Base-by-base conservation (phyloP, 2,329 filamentous ascomycete species). In the Thielaviopsis punctulata region DNA sequence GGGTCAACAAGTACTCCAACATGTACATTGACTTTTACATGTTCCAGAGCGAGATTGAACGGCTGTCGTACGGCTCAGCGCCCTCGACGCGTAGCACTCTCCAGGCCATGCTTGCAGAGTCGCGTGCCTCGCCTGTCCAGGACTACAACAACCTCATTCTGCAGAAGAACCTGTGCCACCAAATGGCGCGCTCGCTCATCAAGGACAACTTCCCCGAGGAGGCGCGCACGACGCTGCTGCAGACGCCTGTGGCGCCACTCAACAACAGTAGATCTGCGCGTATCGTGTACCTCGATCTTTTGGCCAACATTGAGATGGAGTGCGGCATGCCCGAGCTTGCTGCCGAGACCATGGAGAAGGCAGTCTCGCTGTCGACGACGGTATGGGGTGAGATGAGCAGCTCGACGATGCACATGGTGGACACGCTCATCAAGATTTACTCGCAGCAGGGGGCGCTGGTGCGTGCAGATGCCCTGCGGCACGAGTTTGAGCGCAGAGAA, bases 41-140 rank as follows among this genome's bases (percentile, higher is more conserved):
- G 53, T 55, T 52, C 45, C 53, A 55, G 46, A 49, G 45, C 13
- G 53, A 55, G 36, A 55, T 55, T 25, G 53, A 55, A 27, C 49
- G 53, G n/a, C 12, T 55, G 15, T 55, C 49, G 25, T 49, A 27
- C 43, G 53, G 53, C 1, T 49, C 45, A 18, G 52, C 53, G 13
- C 53, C 49, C 24, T 27, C 39, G 10, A 55, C 53, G n/a, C 49
- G 50, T 10, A 25, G 45, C 22, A 55, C 49, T 24, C 47, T 55
- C n/a, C 45, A 27, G 9, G 24, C 41, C 6, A 52, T 55, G 21
- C 49, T 55, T 12, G 24, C 52, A 13, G 53, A 55, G 13, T 33
- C 41, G 25, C 49, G 53, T 8, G 21, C 24, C 27, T 18, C 36
- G 5, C 49, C 49, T 3, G 33, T 52, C 4, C 53, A 47, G 22